Evolutionary conservation across 306 rosid genomes (phyloP), one percentile per base, ranked within the genome.

Genomic region (Vicia faba): DNA sequence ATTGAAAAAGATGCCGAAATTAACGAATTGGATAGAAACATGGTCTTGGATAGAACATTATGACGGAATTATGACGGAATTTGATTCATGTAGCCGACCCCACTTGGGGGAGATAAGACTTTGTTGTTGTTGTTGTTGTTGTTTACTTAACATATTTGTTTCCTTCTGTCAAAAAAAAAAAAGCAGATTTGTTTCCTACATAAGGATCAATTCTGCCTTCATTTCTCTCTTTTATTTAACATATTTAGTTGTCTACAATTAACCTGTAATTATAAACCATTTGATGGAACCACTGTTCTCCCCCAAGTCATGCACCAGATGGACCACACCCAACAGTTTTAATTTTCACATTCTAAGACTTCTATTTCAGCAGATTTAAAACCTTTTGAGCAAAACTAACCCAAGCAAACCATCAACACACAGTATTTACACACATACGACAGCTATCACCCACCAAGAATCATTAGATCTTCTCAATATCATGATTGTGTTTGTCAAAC

Each of bases 331-430:
- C 60, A 13, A 38, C 45, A 33, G 39, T 46, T 33, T 16, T 13
- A 38, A 54, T 5, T 9, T 16, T 55, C 40, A 46, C 36, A 60
- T 62, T 19, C 44, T 68, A 68, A 18, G 50, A 72, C 11, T 16
- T 51, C 66, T 20, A 57, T 51, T 60, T 59, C 16, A 26, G 54
- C 33, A 39, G n/a, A 64, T 40, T 61, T 14, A 69, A 38, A 20
- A 10, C 0, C 1, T 38, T 62, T 63, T n/a, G 16, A 44, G 53
- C 3, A 61, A 66, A 68, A 51, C 64, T 38, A 60, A 61, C 25
- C 64, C 64, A 68, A 38, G 26, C 41, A 29, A 75, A 29, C 28
- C 14, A 61, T 61, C 58, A 54, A 54, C 44, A 44, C 43, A n/a
- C n/a, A 46, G 19, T 28, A 14, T 70, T 78, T 55, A 62, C 25